Percentiles rank a stretch among this genome's conserved stretches.
Evolutionary conservation across 257 asterid genomes (phyloP).

Genomic region (Ophiorrhiza pumila): DNA sequence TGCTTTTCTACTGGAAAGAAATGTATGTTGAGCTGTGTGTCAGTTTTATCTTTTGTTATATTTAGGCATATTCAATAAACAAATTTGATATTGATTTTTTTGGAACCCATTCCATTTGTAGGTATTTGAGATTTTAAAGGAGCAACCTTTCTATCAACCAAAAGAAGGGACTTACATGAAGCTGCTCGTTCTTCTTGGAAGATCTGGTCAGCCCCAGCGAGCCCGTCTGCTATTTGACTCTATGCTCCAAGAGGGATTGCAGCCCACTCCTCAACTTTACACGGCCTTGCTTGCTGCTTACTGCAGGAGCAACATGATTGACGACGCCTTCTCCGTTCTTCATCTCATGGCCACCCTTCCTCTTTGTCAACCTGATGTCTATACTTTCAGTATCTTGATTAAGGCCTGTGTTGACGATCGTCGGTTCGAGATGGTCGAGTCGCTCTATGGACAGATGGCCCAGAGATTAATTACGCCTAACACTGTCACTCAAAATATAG

Average conservation of each 20-base stretch:
- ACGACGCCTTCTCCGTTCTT: slow-evolving; percentile 61
- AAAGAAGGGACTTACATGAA: slow-evolving; percentile 92
- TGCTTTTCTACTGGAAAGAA: neutral
- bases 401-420: slow-evolving; percentile 74
- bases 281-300: slow-evolving; percentile 76
- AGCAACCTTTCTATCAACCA: slow-evolving; percentile 75
- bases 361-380: slow-evolving; percentile 85
- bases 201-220: slow-evolving; percentile 73
- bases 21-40: neutral
- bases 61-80: neutral
- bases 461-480: slow-evolving; percentile 63
- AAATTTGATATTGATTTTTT: neutral
- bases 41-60: slow-evolving; percentile 3
- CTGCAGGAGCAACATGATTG: slow-evolving; percentile 67
- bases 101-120: slow-evolving; percentile 13
- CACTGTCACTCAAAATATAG: slow-evolving; percentile 83
- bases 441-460: slow-evolving; percentile 66
- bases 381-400: slow-evolving; percentile 68
- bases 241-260: slow-evolving; percentile 73
- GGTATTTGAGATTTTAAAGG: slow-evolving; percentile 86
- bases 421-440: slow-evolving; percentile 67
- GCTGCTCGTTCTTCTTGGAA: slow-evolving; percentile 87
- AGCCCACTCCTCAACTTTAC: slow-evolving; percentile 73
- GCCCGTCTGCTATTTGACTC: slow-evolving; percentile 70
- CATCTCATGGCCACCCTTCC: slow-evolving; percentile 64